A percentile compares a stretch with the other conserved stretches of the same genome.
Evolutionary conservation across 176 grass and related monocot genomes (phyloP).

Genomic region (Elaeis guineensis): DNA sequence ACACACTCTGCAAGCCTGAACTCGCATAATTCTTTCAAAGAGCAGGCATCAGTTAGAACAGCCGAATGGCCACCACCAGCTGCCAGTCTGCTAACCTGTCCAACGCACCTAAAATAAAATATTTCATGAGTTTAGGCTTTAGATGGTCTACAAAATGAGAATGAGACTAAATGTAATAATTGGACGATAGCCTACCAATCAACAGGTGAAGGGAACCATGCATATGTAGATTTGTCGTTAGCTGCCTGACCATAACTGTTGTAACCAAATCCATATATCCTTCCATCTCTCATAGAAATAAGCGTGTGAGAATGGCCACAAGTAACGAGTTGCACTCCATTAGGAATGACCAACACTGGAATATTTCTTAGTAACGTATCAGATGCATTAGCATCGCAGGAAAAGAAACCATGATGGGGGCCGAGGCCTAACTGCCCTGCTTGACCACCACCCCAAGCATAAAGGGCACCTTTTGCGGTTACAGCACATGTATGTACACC

Average conservation of each 20-base stretch:
- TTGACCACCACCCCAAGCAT: conserved; percentile 76
- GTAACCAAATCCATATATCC: conserved; percentile 93
- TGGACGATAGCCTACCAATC: conserved; percentile 48
- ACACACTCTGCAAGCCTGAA: conserved; percentile 79
- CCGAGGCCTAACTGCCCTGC: conserved; percentile 69
- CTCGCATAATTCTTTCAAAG: conserved; percentile 83
- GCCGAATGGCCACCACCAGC: conserved; percentile 96
- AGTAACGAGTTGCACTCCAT: conserved; percentile 56
- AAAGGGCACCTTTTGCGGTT: conserved; percentile 62
- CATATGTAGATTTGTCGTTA: conserved; percentile 67
- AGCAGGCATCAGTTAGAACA: conserved; percentile 83
- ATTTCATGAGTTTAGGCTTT: too few relatives aligned
- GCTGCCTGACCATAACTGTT: conserved; percentile 92
- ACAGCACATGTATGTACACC: conserved; percentile 86
- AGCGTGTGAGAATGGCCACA: conserved; percentile 95
- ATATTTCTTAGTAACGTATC: conserved; percentile 60
- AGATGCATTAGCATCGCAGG: conserved; percentile 43
- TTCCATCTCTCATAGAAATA: conserved; percentile 67
- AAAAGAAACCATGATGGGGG: conserved; percentile 50
- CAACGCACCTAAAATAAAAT: conserved; percentile 56
- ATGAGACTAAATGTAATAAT: neutral
- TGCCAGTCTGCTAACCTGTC: conserved; percentile 75
- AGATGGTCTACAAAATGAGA: neutral
- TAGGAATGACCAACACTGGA: conserved; percentile 55
- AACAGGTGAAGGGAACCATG: conserved; percentile 85